These are phyloP conservation scores for Aureoboletus auriporus DNA, from an alignment of 768 basidiomycete species.

Conservation along the genomic window DNA sequence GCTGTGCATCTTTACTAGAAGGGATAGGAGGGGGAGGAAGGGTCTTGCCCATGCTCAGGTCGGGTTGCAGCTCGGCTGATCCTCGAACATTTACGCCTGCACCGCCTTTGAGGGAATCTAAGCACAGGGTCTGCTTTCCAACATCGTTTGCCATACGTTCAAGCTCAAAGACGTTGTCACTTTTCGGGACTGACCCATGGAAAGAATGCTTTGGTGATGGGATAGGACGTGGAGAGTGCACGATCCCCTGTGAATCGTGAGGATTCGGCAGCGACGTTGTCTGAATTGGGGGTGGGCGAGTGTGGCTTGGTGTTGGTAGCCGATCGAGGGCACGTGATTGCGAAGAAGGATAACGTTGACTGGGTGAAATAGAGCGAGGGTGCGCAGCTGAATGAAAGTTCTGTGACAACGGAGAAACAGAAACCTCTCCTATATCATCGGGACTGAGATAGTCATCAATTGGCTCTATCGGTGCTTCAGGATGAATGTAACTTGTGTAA, in stretches of 20 bases:
- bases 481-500: conserved; percentile 12
- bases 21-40: conserved; percentile 57
- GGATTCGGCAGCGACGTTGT: conserved; percentile 26
- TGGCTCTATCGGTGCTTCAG: conserved; percentile 10
- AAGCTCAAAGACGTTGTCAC: conserved; percentile 55
- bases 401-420: conserved; percentile 53
- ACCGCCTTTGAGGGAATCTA: conserved; percentile 21
- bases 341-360: conserved; percentile 46
- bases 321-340: conserved; percentile 8
- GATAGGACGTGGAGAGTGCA: conserved; percentile 66
- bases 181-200: conserved; percentile 20
- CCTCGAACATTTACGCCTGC: conserved; percentile 15
- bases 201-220: conserved; percentile 61
- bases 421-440: conserved; percentile 59
- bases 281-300: conserved; percentile 20
- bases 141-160: conserved; percentile 72
- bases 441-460: conserved; percentile 30
- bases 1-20: conserved; percentile 33
- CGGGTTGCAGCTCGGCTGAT: conserved; percentile 14
- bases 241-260: conserved; percentile 33
- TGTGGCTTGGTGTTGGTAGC: conserved; percentile 4
- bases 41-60: conserved; percentile 47
- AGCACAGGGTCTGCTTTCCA: conserved; percentile 26
- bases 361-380: conserved; percentile 59
- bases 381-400: conserved; percentile 57